Percentiles rank a stretch among this genome's conserved stretches.
Conservation (phyloP, 805 yeast genomes). For the Zygoascus biomembranicola region DNA sequence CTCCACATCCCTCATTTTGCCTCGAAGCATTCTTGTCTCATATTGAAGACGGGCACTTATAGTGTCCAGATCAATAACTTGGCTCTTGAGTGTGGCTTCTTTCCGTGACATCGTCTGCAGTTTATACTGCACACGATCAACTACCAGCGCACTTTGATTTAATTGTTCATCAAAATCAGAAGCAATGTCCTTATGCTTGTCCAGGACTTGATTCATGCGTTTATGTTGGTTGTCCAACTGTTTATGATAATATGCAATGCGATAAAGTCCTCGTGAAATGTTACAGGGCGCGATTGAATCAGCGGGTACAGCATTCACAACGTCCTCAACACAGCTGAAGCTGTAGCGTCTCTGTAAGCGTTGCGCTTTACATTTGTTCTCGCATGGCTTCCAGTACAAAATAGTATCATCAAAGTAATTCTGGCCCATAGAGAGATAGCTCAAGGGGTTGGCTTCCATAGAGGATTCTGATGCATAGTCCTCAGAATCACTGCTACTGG, state of each 20-base stretch:
- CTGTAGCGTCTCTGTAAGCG: constrained; percentile 2
- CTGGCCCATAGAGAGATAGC: background rate
- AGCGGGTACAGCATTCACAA: constrained; percentile 6
- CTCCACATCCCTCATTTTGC: constrained; percentile 61
- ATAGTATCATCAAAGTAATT: background rate
- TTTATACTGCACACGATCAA: background rate
- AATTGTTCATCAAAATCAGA: background rate
- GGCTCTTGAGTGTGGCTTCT: constrained; percentile 6
- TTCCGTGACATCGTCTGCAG: constrained; percentile 2
- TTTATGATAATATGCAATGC: background rate
- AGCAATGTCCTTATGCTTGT: background rate
- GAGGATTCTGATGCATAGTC: background rate
- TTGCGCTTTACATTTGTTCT: background rate
- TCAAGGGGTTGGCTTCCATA: background rate
- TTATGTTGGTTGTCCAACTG: background rate
- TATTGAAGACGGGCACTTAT: constrained; percentile 39
- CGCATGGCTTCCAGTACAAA: background rate
- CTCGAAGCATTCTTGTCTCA: constrained; percentile 50
- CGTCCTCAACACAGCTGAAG: constrained; percentile 10
- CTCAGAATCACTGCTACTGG: background rate
- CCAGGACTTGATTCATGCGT: background rate
- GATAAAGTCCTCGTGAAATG: background rate
- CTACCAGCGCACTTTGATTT: background rate
- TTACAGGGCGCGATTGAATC: background rate
- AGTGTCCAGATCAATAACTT: constrained; percentile 18